Percentiles rank a stretch among this genome's conserved stretches.
Conservation (phyloP, 495 filamentous ascomycete species). For the Penicillium antarcticum region DNA sequence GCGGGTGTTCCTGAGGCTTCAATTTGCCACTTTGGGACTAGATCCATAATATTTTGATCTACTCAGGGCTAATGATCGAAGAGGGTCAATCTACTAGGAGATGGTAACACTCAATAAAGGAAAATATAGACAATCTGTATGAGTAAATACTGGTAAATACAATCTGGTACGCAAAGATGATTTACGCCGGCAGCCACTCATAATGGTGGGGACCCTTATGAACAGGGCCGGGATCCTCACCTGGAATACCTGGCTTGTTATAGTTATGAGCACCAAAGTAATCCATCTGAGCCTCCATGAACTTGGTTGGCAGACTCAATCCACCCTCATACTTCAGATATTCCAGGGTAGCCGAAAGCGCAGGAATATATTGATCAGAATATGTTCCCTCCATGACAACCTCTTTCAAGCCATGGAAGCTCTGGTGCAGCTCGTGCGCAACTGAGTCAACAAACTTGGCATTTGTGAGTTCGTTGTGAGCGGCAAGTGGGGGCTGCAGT, state of each 20-base stretch:
- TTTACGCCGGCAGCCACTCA: conserved; percentile 36
- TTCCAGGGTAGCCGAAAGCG: conserved; percentile 62
- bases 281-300: conserved; percentile 74
- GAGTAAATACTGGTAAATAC: not conserved
- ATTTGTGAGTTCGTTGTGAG: conserved; percentile 29
- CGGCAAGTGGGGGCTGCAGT: conserved; percentile 42
- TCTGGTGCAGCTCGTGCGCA: conserved; percentile 50
- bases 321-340: conserved; percentile 65
- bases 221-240: conserved; percentile 41
- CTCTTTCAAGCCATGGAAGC: conserved; percentile 51
- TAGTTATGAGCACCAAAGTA: conserved; percentile 72
- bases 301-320: conserved; percentile 59
- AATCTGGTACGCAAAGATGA: not conserved
- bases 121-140: no score
- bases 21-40: conserved; percentile 2
- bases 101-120: no score
- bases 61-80: no score
- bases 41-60: not conserved
- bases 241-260: conserved; percentile 45
- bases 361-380: conserved; percentile 62
- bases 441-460: conserved; percentile 49
- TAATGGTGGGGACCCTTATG: conserved; percentile 42
- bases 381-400: conserved; percentile 55
- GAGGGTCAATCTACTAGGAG: no score
- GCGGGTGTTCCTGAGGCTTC: conserved; percentile 13